Percentiles rank a stretch among this genome's conserved stretches.
phyloP scores from a whole-genome alignment of 306 rosid species.

The Gynostemma pentaphyllum region DNA sequence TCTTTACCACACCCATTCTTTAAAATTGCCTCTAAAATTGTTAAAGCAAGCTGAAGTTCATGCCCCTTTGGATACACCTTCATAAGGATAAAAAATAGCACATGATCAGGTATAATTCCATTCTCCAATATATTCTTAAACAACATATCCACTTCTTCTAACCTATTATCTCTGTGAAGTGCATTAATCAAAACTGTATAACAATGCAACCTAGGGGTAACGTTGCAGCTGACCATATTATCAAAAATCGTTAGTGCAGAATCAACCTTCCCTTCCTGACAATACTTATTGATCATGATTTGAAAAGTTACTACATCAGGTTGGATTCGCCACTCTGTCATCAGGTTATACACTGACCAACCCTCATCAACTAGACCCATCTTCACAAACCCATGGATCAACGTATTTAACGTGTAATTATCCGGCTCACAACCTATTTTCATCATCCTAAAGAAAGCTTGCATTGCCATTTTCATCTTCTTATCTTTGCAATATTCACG shows the following conservation, averaged over 20 bases:
- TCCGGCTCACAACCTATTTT: slow-evolving; percentile 31
- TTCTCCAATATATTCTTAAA: slow-evolving; percentile 16
- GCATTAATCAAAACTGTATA: slow-evolving; percentile 29
- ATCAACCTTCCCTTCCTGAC: slow-evolving; percentile 22
- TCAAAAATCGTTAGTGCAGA: slow-evolving; percentile 22
- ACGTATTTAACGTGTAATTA: slow-evolving; percentile 22
- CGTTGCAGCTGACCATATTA: slow-evolving; percentile 16
- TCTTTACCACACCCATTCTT: slow-evolving; percentile 31
- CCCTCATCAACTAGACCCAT: slow-evolving; percentile 28
- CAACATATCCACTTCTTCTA: slow-evolving; percentile 16
- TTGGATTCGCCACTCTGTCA: slow-evolving; percentile 30
- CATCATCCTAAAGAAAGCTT: slow-evolving; percentile 30
- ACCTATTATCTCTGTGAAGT: slow-evolving; percentile 22
- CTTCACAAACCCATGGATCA: slow-evolving; percentile 31
- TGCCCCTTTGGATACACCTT: slow-evolving; percentile 19
- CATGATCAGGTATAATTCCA: slow-evolving; percentile 37
- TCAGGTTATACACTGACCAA: slow-evolving; percentile 22
- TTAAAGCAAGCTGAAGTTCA: slow-evolving; percentile 24
- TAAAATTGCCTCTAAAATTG: slow-evolving; percentile 22
- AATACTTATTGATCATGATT: slow-evolving; percentile 25
- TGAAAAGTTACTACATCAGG: slow-evolving; percentile 27
- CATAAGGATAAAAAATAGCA: slow-evolving; percentile 22
- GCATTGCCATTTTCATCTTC: slow-evolving; percentile 37
- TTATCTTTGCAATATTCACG: slow-evolving; percentile 24
- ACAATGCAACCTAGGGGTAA: slow-evolving; percentile 23